Percentiles rank a stretch among this genome's conserved stretches.
Conservation (phyloP, 2,329 filamentous ascomycete genomes). For the Clonostachys sp. region DNA sequence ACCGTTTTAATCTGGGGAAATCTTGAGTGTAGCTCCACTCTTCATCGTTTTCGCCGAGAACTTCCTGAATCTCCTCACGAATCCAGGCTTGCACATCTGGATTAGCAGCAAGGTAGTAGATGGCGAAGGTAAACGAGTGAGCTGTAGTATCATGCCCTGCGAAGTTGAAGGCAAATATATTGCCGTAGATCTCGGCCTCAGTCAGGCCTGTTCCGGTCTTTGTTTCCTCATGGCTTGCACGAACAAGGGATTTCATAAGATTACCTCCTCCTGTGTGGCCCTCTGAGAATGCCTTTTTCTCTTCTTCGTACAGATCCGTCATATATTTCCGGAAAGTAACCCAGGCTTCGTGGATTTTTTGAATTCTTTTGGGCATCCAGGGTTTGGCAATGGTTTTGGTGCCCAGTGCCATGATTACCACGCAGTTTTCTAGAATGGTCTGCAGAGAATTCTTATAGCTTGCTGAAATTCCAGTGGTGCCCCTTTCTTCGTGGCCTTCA, state of each 20-base stretch:
- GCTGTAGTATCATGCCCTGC: conserved; percentile 48
- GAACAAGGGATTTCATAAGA: conserved; percentile 2
- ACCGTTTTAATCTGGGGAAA: conserved; percentile 23
- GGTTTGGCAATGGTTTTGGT: neutral
- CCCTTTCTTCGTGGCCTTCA: conserved; percentile 12
- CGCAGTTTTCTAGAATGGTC: conserved; percentile 16
- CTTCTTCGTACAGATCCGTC: conserved; percentile 19
- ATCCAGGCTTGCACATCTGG: conserved; percentile 40
- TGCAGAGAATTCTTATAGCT: neutral
- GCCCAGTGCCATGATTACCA: conserved; percentile 12
- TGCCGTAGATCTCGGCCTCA: conserved; percentile 33
- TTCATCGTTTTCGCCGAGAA: conserved; percentile 7
- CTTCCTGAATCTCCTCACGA: conserved; percentile 26
- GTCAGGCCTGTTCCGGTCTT: neutral
- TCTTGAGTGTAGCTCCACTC: neutral
- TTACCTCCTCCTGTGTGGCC: neutral
- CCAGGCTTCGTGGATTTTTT: conserved; percentile 12
- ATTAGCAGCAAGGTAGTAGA: conserved; percentile 36
- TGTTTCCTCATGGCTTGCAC: neutral
- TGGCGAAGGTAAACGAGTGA: conserved; percentile 32
- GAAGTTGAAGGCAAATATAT: conserved; percentile 41
- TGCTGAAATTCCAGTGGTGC: neutral
- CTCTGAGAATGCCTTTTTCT: conserved; percentile 2
- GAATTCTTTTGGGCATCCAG: conserved; percentile 6
- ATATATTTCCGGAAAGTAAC: conserved; percentile 16